Percentiles rank a stretch among this genome's conserved stretches.
phyloP scores from a whole-genome alignment of 2,329 filamentous ascomycete species.

The Colletotrichum aenigma region DNA sequence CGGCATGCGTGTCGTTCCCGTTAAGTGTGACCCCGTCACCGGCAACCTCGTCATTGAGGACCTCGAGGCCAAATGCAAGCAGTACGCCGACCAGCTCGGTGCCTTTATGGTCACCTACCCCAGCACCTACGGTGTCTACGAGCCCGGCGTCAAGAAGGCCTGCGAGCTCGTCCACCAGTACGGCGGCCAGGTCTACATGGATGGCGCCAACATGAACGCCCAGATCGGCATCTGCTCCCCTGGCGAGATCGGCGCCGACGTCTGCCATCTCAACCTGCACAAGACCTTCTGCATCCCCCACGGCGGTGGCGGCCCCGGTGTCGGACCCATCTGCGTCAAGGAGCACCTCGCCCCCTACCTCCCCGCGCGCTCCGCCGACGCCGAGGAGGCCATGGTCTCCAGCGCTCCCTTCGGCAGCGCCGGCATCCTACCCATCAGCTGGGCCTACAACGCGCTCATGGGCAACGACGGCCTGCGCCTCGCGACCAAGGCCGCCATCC shows the following conservation, averaged over 20 bases:
- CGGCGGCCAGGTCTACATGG: slow-evolving; percentile 97
- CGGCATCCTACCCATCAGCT: slow-evolving; percentile 91
- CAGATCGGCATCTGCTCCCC: slow-evolving; percentile 96
- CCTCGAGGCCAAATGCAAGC: slow-evolving; percentile 85
- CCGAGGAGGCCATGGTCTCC: slow-evolving; percentile 66
- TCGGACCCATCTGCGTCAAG: slow-evolving; percentile 93
- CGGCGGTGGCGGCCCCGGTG: slow-evolving; percentile 90
- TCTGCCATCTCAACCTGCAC: slow-evolving; percentile 96
- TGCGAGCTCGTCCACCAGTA: slow-evolving; percentile 85
- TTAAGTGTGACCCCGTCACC: slow-evolving; percentile 87
- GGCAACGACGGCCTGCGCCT: slow-evolving; percentile 80
- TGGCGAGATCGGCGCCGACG: slow-evolving; percentile 93
- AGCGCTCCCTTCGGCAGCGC: slow-evolving; percentile 88
- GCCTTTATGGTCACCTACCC: slow-evolving; percentile 98
- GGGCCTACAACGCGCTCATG: slow-evolving; percentile 97
- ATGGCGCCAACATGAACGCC: slow-evolving; percentile 98
- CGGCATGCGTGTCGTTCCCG: slow-evolving; percentile 89
- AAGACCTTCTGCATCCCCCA: slow-evolving; percentile 99
- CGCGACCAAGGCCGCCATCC: slow-evolving; percentile 88
- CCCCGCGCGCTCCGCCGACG: slow-evolving; percentile 53
- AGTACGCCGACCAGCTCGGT: slow-evolving; percentile 82
- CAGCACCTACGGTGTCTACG: slow-evolving; percentile 93
- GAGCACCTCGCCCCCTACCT: slow-evolving; percentile 78
- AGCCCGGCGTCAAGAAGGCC: slow-evolving; percentile 84
- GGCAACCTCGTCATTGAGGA: slow-evolving; percentile 90